A percentile compares a stretch with the other conserved stretches of the same genome.
Conservation (phyloP, 1,284 basidiomycete genomes). For the Takashimella koratensis region DNA sequence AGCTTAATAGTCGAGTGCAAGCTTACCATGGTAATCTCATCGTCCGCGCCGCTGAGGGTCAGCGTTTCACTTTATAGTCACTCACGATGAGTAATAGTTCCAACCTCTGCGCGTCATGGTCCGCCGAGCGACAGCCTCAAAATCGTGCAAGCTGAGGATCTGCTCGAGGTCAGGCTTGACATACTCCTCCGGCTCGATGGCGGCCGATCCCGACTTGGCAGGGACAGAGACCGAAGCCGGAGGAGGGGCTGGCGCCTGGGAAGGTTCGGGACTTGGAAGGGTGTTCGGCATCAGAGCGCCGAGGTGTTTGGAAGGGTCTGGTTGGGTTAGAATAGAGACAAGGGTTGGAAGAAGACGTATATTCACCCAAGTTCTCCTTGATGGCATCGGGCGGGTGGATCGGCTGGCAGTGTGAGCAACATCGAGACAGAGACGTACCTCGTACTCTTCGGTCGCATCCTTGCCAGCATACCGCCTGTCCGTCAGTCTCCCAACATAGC, state of each 20-base stretch:
- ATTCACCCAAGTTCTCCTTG: slow-evolving; percentile 69
- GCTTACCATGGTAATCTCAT: slow-evolving; percentile 69
- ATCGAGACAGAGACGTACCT: slow-evolving; percentile 39
- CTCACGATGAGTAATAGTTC: slow-evolving; percentile 75
- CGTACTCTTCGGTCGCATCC: slow-evolving; percentile 75
- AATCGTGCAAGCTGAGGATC: slow-evolving; percentile 84
- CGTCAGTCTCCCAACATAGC: background rate
- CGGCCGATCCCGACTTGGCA: slow-evolving; percentile 11
- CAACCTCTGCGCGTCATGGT: slow-evolving; percentile 76
- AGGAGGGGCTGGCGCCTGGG: slow-evolving; percentile 14
- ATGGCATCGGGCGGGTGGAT: slow-evolving; percentile 87
- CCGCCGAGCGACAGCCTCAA: slow-evolving; percentile 73
- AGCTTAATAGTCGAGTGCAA: background rate
- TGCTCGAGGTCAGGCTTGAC: slow-evolving; percentile 63
- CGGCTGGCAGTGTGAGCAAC: slow-evolving; percentile 44
- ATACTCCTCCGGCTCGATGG: slow-evolving; percentile 31
- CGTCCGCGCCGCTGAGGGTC: slow-evolving; percentile 63
- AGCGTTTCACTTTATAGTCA: slow-evolving; percentile 1
- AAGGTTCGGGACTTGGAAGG: slow-evolving; percentile 22
- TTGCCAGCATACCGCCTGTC: slow-evolving; percentile 64
- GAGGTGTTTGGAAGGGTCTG: slow-evolving; percentile 43
- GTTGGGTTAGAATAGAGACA: slow-evolving; percentile 48
- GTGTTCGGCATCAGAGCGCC: slow-evolving; percentile 66
- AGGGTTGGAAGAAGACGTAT: slow-evolving; percentile 55
- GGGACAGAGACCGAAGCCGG: slow-evolving; percentile 52